These are phyloP conservation scores for Mycena rosella DNA, from an alignment of 768 basidiomycete species.

Conservation along the genomic window DNA sequence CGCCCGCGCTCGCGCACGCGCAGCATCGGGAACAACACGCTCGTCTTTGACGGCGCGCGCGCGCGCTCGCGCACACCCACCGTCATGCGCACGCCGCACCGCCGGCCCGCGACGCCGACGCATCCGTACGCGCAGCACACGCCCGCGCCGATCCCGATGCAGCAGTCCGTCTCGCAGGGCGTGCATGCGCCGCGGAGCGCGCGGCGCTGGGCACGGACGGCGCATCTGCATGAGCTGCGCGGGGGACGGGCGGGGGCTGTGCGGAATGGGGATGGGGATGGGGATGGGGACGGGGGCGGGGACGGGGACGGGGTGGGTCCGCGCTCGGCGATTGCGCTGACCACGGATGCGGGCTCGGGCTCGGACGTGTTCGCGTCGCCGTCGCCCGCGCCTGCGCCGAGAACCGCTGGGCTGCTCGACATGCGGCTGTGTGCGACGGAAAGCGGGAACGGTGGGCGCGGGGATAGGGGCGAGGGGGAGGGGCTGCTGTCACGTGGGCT, in stretches of 20 bases:
- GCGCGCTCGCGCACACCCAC: slow-evolving; percentile 23
- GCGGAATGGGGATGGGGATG: background rate
- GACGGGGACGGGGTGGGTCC: background rate
- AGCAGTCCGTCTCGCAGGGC: slow-evolving; percentile 30
- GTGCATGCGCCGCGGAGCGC: slow-evolving; percentile 44
- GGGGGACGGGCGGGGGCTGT: background rate
- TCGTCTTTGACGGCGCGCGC: slow-evolving; percentile 24
- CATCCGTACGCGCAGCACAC: slow-evolving; percentile 15
- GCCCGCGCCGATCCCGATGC: slow-evolving; percentile 13
- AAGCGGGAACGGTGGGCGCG: background rate
- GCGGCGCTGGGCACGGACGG: slow-evolving; percentile 60
- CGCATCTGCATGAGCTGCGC: slow-evolving; percentile 66
- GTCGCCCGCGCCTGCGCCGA: slow-evolving; percentile 3
- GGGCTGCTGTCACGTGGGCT: no score
- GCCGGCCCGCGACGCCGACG: slow-evolving; percentile 33
- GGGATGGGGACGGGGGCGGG: background rate
- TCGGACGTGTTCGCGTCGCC: slow-evolving; percentile 31
- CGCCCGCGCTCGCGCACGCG: slow-evolving; percentile 22
- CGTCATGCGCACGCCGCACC: slow-evolving; percentile 28
- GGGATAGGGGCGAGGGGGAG: background rate
- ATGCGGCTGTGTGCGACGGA: slow-evolving; percentile 11
- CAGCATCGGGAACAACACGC: slow-evolving; percentile 27
- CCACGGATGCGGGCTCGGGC: background rate
- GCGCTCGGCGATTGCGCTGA: background rate
- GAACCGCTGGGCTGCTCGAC: slow-evolving; percentile 5